Evolutionary conservation across 2,329 filamentous ascomycete genomes (phyloP).

Genomic region (Colletotrichum aenigma): DNA sequence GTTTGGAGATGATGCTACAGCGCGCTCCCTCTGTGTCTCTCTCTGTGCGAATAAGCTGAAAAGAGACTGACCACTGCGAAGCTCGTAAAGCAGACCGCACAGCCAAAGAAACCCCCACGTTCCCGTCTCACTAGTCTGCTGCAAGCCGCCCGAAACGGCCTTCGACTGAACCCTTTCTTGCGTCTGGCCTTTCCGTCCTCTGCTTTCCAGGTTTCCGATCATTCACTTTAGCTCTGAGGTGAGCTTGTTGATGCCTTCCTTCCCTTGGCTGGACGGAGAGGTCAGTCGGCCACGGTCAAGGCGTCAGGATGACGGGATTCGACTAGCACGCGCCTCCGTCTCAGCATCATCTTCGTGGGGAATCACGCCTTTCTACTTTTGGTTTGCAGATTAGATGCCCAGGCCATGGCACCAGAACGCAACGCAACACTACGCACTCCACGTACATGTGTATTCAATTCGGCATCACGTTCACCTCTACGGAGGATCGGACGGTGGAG

Average conservation of each 20-base stretch:
- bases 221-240: background rate
- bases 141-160: slow-evolving; percentile 13
- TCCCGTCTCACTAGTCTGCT: background rate
- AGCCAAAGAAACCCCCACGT: slow-evolving; percentile 7
- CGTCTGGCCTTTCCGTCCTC: background rate
- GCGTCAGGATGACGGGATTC: slow-evolving; percentile 6
- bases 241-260: background rate
- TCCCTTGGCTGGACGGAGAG: background rate
- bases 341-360: background rate
- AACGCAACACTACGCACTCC: background rate
- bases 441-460: background rate
- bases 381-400: background rate
- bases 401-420: background rate
- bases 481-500: background rate
- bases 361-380: background rate
- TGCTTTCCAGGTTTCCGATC: background rate
- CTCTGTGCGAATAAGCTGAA: background rate
- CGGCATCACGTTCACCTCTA: background rate
- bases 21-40: background rate
- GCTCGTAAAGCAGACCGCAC: background rate
- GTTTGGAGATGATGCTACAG: background rate
- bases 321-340: slow-evolving; percentile 1
- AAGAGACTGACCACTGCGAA: background rate
- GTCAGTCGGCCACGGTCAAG: background rate
- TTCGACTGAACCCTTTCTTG: background rate